Evolutionary conservation across 2,329 filamentous ascomycete species (phyloP).

Genomic region (Cercospora berteroae): DNA sequence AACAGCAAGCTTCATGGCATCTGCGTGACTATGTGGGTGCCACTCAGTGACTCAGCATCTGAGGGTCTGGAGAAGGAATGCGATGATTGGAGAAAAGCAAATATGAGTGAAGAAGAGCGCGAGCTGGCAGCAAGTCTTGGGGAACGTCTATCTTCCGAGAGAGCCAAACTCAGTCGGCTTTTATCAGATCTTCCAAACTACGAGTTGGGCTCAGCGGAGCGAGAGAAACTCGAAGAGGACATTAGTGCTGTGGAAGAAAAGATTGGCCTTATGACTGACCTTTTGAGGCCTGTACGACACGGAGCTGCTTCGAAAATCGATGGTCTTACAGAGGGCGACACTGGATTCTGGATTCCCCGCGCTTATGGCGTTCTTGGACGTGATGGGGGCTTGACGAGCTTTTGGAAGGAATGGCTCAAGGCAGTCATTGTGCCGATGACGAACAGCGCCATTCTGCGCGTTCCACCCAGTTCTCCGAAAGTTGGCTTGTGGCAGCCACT

Average conservation of each 20-base stretch:
- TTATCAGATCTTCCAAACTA: conserved; percentile 78
- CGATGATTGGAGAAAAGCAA: conserved; percentile 53
- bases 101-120: conserved; percentile 87
- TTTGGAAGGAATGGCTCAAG: conserved; percentile 98
- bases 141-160: conserved; percentile 79
- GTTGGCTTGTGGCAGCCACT: conserved; percentile 94
- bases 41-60: conserved; percentile 75
- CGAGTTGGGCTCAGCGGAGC: conserved; percentile 73
- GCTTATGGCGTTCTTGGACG: conserved; percentile 90
- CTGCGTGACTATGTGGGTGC: conserved; percentile 88
- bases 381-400: conserved; percentile 77
- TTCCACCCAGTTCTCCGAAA: conserved; percentile 84
- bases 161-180: conserved; percentile 84
- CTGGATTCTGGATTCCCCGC: conserved; percentile 90
- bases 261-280: conserved; percentile 93
- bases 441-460: conserved; percentile 75
- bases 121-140: conserved; percentile 90
- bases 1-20: conserved; percentile 90
- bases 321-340: conserved; percentile 90
- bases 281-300: conserved; percentile 86
- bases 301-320: conserved; percentile 97
- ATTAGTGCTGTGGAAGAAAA: conserved; percentile 97
- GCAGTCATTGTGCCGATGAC: conserved; percentile 95
- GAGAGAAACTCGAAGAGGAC: conserved; percentile 85
- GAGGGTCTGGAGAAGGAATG: conserved; percentile 72